phyloP scores from a whole-genome alignment of 2,329 filamentous ascomycete species.

The Parascedosporium putredinis region DNA sequence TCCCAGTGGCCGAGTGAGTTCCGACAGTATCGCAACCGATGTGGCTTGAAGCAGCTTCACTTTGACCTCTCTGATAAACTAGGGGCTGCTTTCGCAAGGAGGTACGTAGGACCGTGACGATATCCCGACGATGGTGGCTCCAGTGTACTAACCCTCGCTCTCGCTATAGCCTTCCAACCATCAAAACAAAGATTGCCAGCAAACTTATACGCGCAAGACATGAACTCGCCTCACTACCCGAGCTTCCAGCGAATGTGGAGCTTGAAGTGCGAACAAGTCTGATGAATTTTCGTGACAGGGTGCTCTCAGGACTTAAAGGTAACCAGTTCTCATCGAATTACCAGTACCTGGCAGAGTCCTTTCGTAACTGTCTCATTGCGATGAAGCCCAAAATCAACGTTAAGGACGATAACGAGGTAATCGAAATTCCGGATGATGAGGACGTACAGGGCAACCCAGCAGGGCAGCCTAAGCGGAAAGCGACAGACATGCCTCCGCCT shows the following conservation, averaged over 20 bases:
- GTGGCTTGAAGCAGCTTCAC: conserved; percentile 43
- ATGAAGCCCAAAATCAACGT: conserved; percentile 38
- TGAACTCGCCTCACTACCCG: conserved; percentile 50
- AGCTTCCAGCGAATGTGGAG: conserved; percentile 58
- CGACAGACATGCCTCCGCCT: conserved; percentile 17
- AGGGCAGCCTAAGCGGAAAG: conserved; percentile 18
- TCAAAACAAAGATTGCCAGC: conserved; percentile 40
- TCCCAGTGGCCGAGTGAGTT: conserved; percentile 39
- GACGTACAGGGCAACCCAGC: conserved; percentile 16
- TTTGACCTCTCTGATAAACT: conserved; percentile 42
- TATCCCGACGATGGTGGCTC: neutral
- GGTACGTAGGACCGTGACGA: conserved; percentile 25
- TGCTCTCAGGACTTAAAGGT: conserved; percentile 43
- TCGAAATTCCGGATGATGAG: conserved; percentile 30
- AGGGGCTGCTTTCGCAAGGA: conserved; percentile 41
- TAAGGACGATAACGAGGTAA: conserved; percentile 23
- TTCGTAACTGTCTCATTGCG: conserved; percentile 35
- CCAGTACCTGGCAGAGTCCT: conserved; percentile 36
- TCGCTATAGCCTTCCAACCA: conserved; percentile 33
- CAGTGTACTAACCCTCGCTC: conserved; percentile 12
- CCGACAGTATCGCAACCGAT: conserved; percentile 33
- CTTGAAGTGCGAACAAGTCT: conserved; percentile 53
- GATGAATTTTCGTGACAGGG: conserved; percentile 40
- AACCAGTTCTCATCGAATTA: conserved; percentile 34
- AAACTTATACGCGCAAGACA: conserved; percentile 41